Percentiles rank a stretch among this genome's conserved stretches.
Conservation (phyloP, 306 rosid genomes). For the Datisca glomerata region DNA sequence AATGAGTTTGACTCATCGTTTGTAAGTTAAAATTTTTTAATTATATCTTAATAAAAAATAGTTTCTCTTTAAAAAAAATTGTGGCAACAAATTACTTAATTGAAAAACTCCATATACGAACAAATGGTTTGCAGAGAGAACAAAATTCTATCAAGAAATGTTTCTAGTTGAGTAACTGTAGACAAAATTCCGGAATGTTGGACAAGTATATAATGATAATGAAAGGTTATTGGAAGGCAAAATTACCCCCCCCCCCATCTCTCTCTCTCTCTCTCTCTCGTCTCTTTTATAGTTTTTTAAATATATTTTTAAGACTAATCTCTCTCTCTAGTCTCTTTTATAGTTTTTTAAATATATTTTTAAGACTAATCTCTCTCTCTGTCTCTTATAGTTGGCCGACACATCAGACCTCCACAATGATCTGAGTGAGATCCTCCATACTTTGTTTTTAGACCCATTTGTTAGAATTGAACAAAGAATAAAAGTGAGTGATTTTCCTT, state of each 20-base stretch:
- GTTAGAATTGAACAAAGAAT: slow-evolving; percentile 8
- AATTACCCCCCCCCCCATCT: neutral
- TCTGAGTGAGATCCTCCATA: slow-evolving; percentile 13
- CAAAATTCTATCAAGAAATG: no score
- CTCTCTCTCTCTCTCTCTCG: neutral
- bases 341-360: no score
- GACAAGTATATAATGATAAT: neutral
- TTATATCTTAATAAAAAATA: no score
- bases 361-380: slow-evolving; percentile 18
- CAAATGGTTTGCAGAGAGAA: neutral
- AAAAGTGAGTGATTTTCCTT: slow-evolving; percentile 26
- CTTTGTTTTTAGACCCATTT: slow-evolving; percentile 31
- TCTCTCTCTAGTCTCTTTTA: no score
- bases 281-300: no score
- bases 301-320: no score
- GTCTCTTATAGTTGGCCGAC: slow-evolving; percentile 34
- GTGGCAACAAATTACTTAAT: no score
- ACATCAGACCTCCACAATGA: slow-evolving; percentile 27
- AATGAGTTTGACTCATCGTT: no score
- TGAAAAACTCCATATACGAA: no score
- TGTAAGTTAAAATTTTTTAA: no score
- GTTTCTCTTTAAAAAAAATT: no score
- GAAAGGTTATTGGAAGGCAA: neutral
- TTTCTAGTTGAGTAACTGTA: no score
- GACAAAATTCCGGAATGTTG: neutral